These are phyloP conservation scores for Clavispora santaluciae DNA, from an alignment of 805 yeast species.

Conservation along the genomic window DNA sequence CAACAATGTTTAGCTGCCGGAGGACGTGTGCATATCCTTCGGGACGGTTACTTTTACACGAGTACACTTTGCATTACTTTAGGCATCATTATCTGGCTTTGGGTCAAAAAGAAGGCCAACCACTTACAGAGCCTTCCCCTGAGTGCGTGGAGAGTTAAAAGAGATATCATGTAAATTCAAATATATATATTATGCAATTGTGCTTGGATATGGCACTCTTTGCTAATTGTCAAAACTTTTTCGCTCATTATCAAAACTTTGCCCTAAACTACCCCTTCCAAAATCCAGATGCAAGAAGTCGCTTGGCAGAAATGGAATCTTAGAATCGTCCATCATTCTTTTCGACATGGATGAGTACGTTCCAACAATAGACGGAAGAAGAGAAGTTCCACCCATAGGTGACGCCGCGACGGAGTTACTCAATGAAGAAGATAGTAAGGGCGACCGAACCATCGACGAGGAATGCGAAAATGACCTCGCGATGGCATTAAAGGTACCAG, in stretches of 20 bases:
- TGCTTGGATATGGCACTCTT: no score
- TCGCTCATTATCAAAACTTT: background rate
- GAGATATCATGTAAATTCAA: constrained; percentile 1
- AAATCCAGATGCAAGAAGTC: constrained; percentile 29
- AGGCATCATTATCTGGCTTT: constrained; percentile 64
- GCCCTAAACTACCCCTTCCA: background rate
- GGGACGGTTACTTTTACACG: constrained; percentile 84
- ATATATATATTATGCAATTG: background rate
- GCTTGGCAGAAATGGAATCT: constrained; percentile 38
- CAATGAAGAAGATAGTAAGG: constrained; percentile 7
- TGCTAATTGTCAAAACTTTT: background rate
- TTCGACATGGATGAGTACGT: constrained; percentile 33
- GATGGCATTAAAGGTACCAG: constrained; percentile 17
- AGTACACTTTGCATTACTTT: constrained; percentile 64
- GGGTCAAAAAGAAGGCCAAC: constrained; percentile 59
- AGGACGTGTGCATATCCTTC: constrained; percentile 50
- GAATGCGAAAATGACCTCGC: constrained; percentile 13
- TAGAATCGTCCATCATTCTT: constrained; percentile 31
- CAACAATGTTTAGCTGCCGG: constrained; percentile 46
- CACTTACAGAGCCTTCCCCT: constrained; percentile 69
- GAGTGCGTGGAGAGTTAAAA: constrained; percentile 67
- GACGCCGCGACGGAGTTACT: constrained; percentile 13
- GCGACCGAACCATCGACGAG: constrained; percentile 9
- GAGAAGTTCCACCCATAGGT: constrained; percentile 22
- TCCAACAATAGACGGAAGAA: constrained; percentile 38